phyloP scores from a whole-genome alignment of 2,329 filamentous ascomycete genomes.

The Verticillium nubilum region DNA sequence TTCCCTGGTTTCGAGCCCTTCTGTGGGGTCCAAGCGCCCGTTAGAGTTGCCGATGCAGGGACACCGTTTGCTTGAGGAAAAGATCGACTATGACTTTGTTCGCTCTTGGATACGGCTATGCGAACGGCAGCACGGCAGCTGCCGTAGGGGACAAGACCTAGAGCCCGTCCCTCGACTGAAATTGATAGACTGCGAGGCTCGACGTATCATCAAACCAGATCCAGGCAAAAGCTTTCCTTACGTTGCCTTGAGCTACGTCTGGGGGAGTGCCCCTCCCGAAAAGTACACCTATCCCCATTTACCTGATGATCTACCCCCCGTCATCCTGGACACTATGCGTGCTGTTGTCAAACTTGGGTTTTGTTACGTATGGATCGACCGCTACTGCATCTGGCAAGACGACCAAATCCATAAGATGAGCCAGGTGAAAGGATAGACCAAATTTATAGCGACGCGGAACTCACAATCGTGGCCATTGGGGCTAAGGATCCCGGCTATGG shows the following conservation, averaged over 20 bases:
- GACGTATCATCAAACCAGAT: constrained; percentile 1
- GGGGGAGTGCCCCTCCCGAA: constrained; percentile 13
- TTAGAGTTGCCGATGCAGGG: background rate
- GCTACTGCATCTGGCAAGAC: constrained; percentile 25
- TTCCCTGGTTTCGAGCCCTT: background rate
- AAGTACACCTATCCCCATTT: constrained; percentile 1
- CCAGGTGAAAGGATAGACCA: constrained; percentile 26
- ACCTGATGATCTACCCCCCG: background rate
- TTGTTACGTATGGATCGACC: constrained; percentile 33
- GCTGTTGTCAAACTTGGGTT: constrained; percentile 26
- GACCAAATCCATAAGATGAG: constrained; percentile 23
- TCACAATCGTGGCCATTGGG: constrained; percentile 32
- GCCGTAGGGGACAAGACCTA: background rate
- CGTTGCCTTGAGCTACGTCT: constrained; percentile 29
- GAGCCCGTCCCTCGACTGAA: background rate
- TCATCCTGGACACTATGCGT: constrained; percentile 17
- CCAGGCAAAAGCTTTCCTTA: constrained; percentile 11
- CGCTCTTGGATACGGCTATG: constrained; percentile 1
- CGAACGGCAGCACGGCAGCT: background rate
- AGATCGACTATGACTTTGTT: background rate
- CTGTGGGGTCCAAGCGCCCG: background rate
- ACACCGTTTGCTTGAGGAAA: background rate
- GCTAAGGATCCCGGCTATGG: constrained; percentile 27
- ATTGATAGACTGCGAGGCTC: constrained; percentile 2
- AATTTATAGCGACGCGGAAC: constrained; percentile 23